Percentiles rank a stretch among this genome's conserved stretches.
phyloP scores from a whole-genome alignment of 2,329 filamentous ascomycete species.

The Ophiosphaerella herpotricha region DNA sequence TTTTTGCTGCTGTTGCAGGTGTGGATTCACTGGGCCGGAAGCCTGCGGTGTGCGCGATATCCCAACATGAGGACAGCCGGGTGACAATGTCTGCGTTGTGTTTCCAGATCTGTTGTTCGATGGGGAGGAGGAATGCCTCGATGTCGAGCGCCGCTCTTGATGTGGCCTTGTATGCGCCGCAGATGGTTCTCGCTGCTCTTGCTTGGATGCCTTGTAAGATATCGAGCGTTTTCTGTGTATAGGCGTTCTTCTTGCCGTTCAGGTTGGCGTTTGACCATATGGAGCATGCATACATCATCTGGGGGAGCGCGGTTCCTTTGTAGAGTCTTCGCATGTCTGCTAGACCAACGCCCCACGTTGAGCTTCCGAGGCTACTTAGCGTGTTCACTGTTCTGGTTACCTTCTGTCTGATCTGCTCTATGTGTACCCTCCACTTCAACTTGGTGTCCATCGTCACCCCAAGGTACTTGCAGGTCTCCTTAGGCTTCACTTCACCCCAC shows the following conservation, averaged over 20 bases:
- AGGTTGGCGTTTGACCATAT: constrained; percentile 23
- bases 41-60: constrained; percentile 10
- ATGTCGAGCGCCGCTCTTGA: constrained; percentile 23
- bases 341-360: no score
- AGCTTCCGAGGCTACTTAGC: no score
- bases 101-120: constrained; percentile 20
- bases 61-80: constrained; percentile 10
- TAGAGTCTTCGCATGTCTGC: constrained; percentile 22
- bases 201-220: constrained; percentile 20
- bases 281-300: constrained; percentile 37
- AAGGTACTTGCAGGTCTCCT: no score
- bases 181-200: constrained; percentile 25
- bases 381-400: no score
- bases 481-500: no score
- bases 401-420: no score
- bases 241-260: no score
- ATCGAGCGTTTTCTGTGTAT: constrained; percentile 18
- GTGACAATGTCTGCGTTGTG: constrained; percentile 17
- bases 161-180: constrained; percentile 27
- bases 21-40: no score
- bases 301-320: constrained; percentile 30
- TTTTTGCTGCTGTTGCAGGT: no score
- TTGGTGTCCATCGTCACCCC: no score
- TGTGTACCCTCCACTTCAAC: no score
- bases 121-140: constrained; percentile 17